Conservation (phyloP, 345 rosid species). For the Kernera saxatilis region DNA sequence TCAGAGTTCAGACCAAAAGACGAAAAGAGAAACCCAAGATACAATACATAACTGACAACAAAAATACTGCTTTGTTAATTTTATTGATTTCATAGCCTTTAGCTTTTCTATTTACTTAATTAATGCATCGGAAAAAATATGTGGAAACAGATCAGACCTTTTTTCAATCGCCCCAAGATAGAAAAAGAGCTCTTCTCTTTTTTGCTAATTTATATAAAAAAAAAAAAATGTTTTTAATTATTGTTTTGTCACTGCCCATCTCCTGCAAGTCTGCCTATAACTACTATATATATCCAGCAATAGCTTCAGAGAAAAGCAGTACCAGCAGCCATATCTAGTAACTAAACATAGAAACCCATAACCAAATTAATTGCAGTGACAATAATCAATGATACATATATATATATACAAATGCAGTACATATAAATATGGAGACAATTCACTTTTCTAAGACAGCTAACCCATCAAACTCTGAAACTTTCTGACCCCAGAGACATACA, state of each 20-base stretch:
- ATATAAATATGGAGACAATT: constrained; percentile 20
- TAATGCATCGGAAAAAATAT: constrained; percentile 9
- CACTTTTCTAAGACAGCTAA: constrained; percentile 35
- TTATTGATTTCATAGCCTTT: background rate
- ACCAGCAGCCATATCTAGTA: constrained; percentile 35
- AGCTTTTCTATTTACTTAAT: background rate
- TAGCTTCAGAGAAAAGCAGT: constrained; percentile 30
- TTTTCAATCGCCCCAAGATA: constrained; percentile 25
- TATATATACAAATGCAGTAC: constrained; percentile 9
- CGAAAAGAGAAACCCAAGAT: constrained; percentile 17
- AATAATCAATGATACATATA: background rate
- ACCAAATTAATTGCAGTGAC: constrained; percentile 13
- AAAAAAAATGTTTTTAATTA: background rate
- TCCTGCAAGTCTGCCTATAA: constrained; percentile 32
- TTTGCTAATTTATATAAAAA: constrained; percentile 4
- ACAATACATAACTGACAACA: constrained; percentile 10
- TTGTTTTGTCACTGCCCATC: constrained; percentile 30
- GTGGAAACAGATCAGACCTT: constrained; percentile 24
- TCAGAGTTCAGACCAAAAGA: constrained; percentile 19
- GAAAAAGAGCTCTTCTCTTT: background rate
- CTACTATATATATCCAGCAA: constrained; percentile 32
- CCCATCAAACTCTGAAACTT: constrained; percentile 28
- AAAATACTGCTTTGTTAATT: background rate
- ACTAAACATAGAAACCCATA: constrained; percentile 33
- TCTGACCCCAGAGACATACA: constrained; percentile 26